Conservation (phyloP, 176 grass and related monocot species). For the Microstegium vimineum region DNA sequence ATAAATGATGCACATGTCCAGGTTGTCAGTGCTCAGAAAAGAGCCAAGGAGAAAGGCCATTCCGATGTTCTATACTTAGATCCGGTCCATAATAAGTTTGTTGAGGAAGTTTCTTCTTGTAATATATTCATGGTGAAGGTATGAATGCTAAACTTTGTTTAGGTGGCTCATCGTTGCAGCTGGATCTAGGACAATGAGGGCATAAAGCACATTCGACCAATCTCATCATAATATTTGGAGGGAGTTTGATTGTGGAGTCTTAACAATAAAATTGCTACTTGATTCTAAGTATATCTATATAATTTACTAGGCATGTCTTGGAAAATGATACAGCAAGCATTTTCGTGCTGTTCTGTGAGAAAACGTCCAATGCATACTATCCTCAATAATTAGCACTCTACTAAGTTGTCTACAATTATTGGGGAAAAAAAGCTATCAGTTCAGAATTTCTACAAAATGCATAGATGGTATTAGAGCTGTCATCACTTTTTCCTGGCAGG, state of each 20-base stretch:
- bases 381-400: not conserved
- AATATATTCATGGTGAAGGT: conserved; percentile 98
- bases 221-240: not conserved
- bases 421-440: not conserved
- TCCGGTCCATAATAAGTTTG: conserved; percentile 68
- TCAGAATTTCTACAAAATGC: not conserved
- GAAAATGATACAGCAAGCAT: not conserved
- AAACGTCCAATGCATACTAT: not conserved
- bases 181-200: conserved; percentile 9
- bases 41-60: conserved; percentile 74
- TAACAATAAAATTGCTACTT: not conserved
- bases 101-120: conserved; percentile 97
- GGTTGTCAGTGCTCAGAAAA: conserved; percentile 81
- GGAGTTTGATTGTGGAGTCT: not conserved
- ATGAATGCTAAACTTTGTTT: not conserved
- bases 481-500: conserved; percentile 31
- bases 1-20: conserved; percentile 20
- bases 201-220: not conserved
- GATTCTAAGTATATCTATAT: not conserved
- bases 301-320: not conserved
- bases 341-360: not conserved
- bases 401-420: not conserved
- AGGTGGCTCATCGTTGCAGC: conserved; percentile 2
- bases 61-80: conserved; percentile 93
- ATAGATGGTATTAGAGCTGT: not conserved